Evolutionary conservation across 1,284 basidiomycete genomes (phyloP).

Genomic region (Trichosporon coremiiforme): DNA sequence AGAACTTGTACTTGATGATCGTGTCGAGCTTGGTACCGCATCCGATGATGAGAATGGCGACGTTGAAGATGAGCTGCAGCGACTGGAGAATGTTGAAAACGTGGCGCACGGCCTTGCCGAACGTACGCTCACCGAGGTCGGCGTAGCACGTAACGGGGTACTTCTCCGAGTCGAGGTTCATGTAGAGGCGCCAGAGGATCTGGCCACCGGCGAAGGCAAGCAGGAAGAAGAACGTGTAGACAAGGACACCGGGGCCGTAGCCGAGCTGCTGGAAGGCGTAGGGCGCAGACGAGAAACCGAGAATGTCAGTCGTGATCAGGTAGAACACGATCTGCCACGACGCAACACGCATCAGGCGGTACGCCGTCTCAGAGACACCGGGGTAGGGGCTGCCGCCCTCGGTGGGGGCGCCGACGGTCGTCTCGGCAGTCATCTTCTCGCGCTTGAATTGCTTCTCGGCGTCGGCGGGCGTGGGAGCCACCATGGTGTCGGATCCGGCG

Average conservation of each 20-base stretch:
- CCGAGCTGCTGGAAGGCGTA: constrained; percentile 45
- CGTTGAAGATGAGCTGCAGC: constrained; percentile 26
- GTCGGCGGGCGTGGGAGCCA: not conserved
- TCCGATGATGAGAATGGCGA: constrained; percentile 24
- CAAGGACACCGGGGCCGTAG: constrained; percentile 36
- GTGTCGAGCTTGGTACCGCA: constrained; percentile 19
- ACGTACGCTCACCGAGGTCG: constrained; percentile 33
- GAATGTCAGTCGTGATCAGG: constrained; percentile 37
- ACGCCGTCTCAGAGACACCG: constrained; percentile 10
- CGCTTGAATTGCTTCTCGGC: constrained; percentile 10
- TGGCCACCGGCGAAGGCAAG: constrained; percentile 30
- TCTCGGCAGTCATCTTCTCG: not conserved
- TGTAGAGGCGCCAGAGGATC: constrained; percentile 33
- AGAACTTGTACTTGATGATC: constrained; percentile 28
- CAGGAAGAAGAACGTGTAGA: constrained; percentile 33
- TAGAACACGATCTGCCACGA: constrained; percentile 34
- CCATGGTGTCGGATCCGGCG: not conserved
- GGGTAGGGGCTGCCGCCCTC: constrained; percentile 5
- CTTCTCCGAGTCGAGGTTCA: constrained; percentile 29
- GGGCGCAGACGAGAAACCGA: constrained; percentile 50
- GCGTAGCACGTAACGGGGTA: constrained; percentile 32
- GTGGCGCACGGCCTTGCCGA: constrained; percentile 22
- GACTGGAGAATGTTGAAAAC: constrained; percentile 28
- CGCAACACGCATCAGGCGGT: constrained; percentile 29
- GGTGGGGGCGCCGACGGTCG: not conserved